Conservation (phyloP, 164 flowering plant genomes). For the Nelumbo lutea region DNA sequence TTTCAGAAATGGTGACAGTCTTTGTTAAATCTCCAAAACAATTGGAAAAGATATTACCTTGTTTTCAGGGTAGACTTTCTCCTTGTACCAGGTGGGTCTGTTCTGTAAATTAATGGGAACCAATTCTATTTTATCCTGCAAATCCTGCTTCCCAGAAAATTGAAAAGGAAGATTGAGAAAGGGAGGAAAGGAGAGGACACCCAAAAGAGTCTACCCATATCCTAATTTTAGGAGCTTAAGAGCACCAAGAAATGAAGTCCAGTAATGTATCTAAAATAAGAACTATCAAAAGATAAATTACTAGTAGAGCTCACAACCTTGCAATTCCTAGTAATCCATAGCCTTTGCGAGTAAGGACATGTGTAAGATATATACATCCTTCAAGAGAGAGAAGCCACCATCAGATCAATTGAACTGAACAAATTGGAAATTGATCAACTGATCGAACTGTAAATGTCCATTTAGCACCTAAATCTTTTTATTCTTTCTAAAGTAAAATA, state of each 20-base stretch:
- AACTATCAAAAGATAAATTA: neutral
- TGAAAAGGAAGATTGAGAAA: neutral
- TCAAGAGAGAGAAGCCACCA: neutral
- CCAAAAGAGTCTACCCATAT: too few species aligned
- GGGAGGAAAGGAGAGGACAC: too few species aligned
- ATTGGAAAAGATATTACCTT: slow-evolving; percentile 32
- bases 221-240: too few species aligned
- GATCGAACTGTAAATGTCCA: too few species aligned
- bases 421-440: neutral
- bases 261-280: neutral
- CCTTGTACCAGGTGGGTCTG: slow-evolving; percentile 75
- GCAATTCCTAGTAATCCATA: slow-evolving; percentile 57
- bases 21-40: too few species aligned
- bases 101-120: slow-evolving; percentile 50
- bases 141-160: slow-evolving; percentile 36
- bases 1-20: too few species aligned
- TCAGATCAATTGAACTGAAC: neutral
- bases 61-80: slow-evolving; percentile 61
- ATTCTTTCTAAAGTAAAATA: neutral
- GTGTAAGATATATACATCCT: slow-evolving; percentile 60
- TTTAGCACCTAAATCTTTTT: neutral
- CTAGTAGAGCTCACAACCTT: slow-evolving; percentile 17
- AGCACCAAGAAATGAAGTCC: neutral
- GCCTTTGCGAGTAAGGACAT: slow-evolving; percentile 67
- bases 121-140: slow-evolving; percentile 56